A percentile compares a stretch with the other conserved stretches of the same genome.
These are phyloP conservation scores for Aureobasidium sp. DNA, from an alignment of 2,329 filamentous ascomycete species.

Conservation along the genomic window DNA sequence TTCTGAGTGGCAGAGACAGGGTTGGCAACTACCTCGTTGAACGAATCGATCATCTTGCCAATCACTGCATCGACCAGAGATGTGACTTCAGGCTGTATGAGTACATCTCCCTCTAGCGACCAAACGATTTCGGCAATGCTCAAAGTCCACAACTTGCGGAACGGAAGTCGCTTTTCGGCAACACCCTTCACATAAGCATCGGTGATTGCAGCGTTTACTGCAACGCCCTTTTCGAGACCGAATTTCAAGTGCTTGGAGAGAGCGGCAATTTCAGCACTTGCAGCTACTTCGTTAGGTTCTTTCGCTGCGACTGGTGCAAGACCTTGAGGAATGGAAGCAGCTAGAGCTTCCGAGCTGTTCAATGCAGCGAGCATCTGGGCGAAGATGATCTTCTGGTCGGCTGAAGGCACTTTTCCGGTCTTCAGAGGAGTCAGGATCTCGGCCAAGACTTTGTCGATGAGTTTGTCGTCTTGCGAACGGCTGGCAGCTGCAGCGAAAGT, in stretches of 20 bases:
- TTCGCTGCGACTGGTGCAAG: constrained; percentile 67
- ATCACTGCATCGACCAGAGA: constrained; percentile 45
- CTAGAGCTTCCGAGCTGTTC: constrained; percentile 53
- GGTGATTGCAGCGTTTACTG: constrained; percentile 58
- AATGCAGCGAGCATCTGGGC: constrained; percentile 70
- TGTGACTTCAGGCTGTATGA: constrained; percentile 42
- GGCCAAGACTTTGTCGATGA: constrained; percentile 62
- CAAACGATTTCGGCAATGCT: constrained; percentile 66
- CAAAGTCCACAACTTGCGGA: constrained; percentile 74
- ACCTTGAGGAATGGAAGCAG: constrained; percentile 58
- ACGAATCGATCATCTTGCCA: constrained; percentile 59
- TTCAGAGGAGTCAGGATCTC: constrained; percentile 77
- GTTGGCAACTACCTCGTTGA: constrained; percentile 72
- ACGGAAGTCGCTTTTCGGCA: constrained; percentile 72
- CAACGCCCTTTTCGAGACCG: constrained; percentile 53
- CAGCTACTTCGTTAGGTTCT: constrained; percentile 80
- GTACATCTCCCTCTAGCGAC: constrained; percentile 42
- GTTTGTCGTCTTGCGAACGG: constrained; percentile 51
- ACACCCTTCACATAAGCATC: constrained; percentile 76
- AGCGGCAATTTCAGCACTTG: constrained; percentile 67
- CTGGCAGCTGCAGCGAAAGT: constrained; percentile 66
- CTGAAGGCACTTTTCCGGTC: constrained; percentile 71
- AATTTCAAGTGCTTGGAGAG: constrained; percentile 59
- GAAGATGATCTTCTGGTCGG: constrained; percentile 78
- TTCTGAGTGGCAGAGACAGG: constrained; percentile 72